These are phyloP conservation scores for Cladochytrium replicatum DNA, from an alignment of 192 early-diverging fungal species.

Conservation along the genomic window DNA sequence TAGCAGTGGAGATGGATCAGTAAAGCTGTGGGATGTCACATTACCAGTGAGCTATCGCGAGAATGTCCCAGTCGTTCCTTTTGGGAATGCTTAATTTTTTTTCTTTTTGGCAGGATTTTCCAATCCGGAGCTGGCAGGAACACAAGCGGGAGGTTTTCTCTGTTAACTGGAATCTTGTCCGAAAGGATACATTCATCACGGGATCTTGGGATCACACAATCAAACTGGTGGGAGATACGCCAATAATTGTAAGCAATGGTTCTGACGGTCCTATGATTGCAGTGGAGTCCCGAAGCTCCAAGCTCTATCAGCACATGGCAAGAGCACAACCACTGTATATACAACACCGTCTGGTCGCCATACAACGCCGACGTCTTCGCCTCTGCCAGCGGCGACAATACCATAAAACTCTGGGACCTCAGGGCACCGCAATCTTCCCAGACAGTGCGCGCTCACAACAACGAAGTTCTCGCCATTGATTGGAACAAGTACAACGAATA, in stretches of 20 bases:
- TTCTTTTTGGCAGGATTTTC: constrained; percentile 61
- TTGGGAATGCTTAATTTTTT: too few relatives aligned
- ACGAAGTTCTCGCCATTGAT: constrained; percentile 84
- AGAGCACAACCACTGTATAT: constrained; percentile 93
- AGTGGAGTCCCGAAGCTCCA: constrained; percentile 80
- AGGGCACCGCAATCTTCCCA: constrained; percentile 46
- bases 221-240: constrained; percentile 63
- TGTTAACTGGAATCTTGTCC: constrained; percentile 88
- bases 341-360: constrained; percentile 79
- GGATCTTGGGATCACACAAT: constrained; percentile 93
- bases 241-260: too few relatives aligned
- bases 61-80: too few relatives aligned
- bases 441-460: constrained; percentile 60
- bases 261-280: neutral
- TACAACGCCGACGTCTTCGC: constrained; percentile 65
- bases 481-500: constrained; percentile 95
- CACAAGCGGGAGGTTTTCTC: constrained; percentile 89
- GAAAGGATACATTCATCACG: constrained; percentile 80
- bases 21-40: constrained; percentile 90
- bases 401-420: constrained; percentile 85
- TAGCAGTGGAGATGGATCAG: constrained; percentile 85
- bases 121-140: constrained; percentile 84
- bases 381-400: constrained; percentile 83
- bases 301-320: constrained; percentile 71
- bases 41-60: constrained; percentile 67